A percentile compares a stretch with the other conserved stretches of the same genome.
Conservation (phyloP, 352 stramenopile species). For the Phytophthora ramorum region DNA sequence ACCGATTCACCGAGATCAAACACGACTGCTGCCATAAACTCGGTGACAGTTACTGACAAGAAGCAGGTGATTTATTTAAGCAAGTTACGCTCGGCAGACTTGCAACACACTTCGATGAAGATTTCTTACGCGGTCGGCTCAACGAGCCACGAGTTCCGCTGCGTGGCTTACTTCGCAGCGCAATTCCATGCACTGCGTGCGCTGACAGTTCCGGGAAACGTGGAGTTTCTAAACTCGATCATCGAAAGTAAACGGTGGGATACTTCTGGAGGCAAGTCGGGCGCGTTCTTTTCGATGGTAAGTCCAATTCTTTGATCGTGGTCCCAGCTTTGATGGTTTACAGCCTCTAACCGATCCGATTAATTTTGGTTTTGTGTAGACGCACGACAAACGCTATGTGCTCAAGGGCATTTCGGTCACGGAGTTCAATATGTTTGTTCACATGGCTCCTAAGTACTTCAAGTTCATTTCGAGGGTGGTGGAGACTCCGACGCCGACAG, state of each 20-base stretch:
- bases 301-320: slow-evolving; percentile 6
- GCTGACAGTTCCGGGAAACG: slow-evolving; percentile 69
- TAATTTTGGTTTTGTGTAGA: slow-evolving; percentile 41
- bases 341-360: slow-evolving; percentile 10
- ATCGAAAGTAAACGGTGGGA: slow-evolving; percentile 80
- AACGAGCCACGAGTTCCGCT: slow-evolving; percentile 68
- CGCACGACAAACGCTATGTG: slow-evolving; percentile 85
- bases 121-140: slow-evolving; percentile 64
- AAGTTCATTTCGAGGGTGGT: slow-evolving; percentile 82
- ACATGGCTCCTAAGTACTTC: slow-evolving; percentile 90
- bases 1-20: slow-evolving; percentile 8
- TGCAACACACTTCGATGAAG: slow-evolving; percentile 85
- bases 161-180: slow-evolving; percentile 81
- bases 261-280: slow-evolving; percentile 84
- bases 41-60: slow-evolving; percentile 37
- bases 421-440: slow-evolving; percentile 92
- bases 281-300: slow-evolving; percentile 89
- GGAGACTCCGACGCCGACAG: slow-evolving; percentile 58
- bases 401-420: slow-evolving; percentile 87
- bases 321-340: neutral
- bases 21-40: slow-evolving; percentile 11
- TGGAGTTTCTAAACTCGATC: slow-evolving; percentile 85
- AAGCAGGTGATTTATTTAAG: slow-evolving; percentile 68
- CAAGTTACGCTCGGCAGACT: slow-evolving; percentile 69
- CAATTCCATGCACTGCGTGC: slow-evolving; percentile 85